Percentiles rank a stretch among this genome's conserved stretches.
These are phyloP conservation scores for Russula brevipes DNA, from an alignment of 768 basidiomycete genomes.

Conservation along the genomic window DNA sequence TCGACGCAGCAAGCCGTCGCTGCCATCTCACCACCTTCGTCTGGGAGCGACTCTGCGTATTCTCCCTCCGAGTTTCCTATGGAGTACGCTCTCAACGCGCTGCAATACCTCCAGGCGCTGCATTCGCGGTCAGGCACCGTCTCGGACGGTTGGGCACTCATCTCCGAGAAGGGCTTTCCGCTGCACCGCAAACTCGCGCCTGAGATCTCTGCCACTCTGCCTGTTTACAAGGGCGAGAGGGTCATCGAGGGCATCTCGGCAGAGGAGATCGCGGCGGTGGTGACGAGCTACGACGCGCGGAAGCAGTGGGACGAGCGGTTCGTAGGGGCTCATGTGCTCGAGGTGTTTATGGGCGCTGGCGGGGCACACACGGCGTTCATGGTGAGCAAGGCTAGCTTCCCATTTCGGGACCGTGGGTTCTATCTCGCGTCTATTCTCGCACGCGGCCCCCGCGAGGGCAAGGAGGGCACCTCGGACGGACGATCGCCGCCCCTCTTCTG, in stretches of 20 bases:
- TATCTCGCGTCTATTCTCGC: constrained; percentile 73
- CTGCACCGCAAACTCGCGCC: constrained; percentile 72
- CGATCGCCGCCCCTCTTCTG: constrained; percentile 63
- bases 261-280: constrained; percentile 76
- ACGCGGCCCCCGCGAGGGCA: constrained; percentile 37
- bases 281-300: constrained; percentile 65
- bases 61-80: constrained; percentile 60
- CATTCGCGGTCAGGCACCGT: constrained; percentile 45
- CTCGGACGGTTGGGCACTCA: constrained; percentile 65
- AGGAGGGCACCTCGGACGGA: constrained; percentile 30
- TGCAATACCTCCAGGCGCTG: constrained; percentile 73
- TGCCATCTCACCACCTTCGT: constrained; percentile 58
- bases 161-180: constrained; percentile 70
- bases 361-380: constrained; percentile 68
- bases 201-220: constrained; percentile 72
- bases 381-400: constrained; percentile 74
- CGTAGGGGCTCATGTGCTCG: constrained; percentile 60
- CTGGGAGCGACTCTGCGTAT: constrained; percentile 40
- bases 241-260: constrained; percentile 92
- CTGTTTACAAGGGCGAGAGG: constrained; percentile 82
- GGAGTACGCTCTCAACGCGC: constrained; percentile 76
- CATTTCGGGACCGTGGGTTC: constrained; percentile 87
- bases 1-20: constrained; percentile 77
- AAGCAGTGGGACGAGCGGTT: constrained; percentile 86
- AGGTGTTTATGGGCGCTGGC: constrained; percentile 61